phyloP scores from a whole-genome alignment of 2,329 filamentous ascomycete species.

The Fusarium chuoi region DNA sequence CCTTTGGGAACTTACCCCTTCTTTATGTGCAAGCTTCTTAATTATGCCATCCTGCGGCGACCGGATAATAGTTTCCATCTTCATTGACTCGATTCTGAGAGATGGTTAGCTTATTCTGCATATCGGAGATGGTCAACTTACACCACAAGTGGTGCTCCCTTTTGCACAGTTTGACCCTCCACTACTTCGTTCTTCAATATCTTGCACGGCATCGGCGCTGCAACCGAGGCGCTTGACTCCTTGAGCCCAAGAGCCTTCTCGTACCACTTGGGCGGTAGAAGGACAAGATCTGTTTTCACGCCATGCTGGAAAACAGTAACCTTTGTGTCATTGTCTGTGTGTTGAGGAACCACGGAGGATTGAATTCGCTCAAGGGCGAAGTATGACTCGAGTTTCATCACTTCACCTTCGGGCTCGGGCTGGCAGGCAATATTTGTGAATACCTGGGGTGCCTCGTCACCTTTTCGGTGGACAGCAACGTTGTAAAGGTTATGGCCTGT shows the following conservation, averaged over 20 bases:
- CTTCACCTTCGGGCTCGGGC: slow-evolving; percentile 42
- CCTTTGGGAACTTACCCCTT: slow-evolving; percentile 68
- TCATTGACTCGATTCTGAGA: slow-evolving; percentile 82
- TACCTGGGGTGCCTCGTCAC: slow-evolving; percentile 49
- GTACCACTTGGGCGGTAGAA: slow-evolving; percentile 79
- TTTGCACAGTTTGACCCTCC: slow-evolving; percentile 83
- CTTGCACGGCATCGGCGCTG: slow-evolving; percentile 98
- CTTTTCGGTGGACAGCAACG: slow-evolving; percentile 57
- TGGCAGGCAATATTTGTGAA: slow-evolving; percentile 60
- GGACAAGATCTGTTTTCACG: slow-evolving; percentile 65
- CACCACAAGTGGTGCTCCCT: slow-evolving; percentile 88
- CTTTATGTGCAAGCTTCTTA: slow-evolving; percentile 77
- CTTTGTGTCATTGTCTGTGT: slow-evolving; percentile 64
- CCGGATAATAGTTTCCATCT: slow-evolving; percentile 87
- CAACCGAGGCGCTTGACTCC: slow-evolving; percentile 82
- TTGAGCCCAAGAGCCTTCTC: slow-evolving; percentile 88
- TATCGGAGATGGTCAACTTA: slow-evolving; percentile 53
- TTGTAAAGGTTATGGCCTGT: slow-evolving; percentile 59
- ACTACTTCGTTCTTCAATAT: slow-evolving; percentile 88
- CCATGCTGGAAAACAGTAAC: slow-evolving; percentile 82
- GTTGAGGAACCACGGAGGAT: slow-evolving; percentile 76
- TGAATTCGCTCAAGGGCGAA: slow-evolving; percentile 84
- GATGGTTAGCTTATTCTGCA: slow-evolving; percentile 44
- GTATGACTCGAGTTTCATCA: slow-evolving; percentile 61
- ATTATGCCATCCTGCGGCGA: slow-evolving; percentile 78